These are phyloP conservation scores for Penicillium sp. DNA, from an alignment of 2,329 filamentous ascomycete species.

Conservation along the genomic window DNA sequence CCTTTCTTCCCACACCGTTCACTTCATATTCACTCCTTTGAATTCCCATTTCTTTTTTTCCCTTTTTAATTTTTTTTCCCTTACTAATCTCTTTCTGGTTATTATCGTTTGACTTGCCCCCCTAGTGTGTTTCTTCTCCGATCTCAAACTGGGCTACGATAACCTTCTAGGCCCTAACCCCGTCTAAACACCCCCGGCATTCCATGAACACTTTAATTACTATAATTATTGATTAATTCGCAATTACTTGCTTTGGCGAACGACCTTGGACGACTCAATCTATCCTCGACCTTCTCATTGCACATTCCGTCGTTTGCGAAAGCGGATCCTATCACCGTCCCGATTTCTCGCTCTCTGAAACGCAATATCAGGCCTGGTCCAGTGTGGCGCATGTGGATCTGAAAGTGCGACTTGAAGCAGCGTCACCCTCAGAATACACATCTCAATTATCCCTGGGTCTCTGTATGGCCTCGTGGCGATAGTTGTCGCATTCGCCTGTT, in stretches of 20 bases:
- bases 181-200: slow-evolving; percentile 9
- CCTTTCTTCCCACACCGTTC: slow-evolving; percentile 17
- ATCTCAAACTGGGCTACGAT: slow-evolving; percentile 18
- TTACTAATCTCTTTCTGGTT: slow-evolving; percentile 20
- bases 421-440: slow-evolving; percentile 15
- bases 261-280: slow-evolving; percentile 16
- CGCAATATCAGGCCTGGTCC: slow-evolving; percentile 18
- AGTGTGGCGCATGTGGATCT: slow-evolving; percentile 21
- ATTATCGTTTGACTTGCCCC: slow-evolving; percentile 7
- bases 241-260: slow-evolving; percentile 7
- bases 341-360: slow-evolving; percentile 20
- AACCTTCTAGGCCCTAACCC: slow-evolving; percentile 17
- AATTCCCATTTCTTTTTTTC: slow-evolving; percentile 18
- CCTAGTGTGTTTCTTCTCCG: slow-evolving; percentile 13
- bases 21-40: slow-evolving; percentile 30
- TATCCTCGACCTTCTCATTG: slow-evolving; percentile 21
- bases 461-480: slow-evolving; percentile 18
- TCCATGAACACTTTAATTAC: slow-evolving; percentile 21
- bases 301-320: slow-evolving; percentile 4
- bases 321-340: slow-evolving; percentile 3
- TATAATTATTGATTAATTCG: slow-evolving; percentile 29
- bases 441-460: slow-evolving; percentile 12
- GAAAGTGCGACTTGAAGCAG: slow-evolving; percentile 12
- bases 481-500: slow-evolving; percentile 8
- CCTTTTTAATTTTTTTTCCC: slow-evolving; percentile 4